phyloP scores from a whole-genome alignment of 2,329 filamentous ascomycete genomes.

The Dactylellina parvicollis region DNA sequence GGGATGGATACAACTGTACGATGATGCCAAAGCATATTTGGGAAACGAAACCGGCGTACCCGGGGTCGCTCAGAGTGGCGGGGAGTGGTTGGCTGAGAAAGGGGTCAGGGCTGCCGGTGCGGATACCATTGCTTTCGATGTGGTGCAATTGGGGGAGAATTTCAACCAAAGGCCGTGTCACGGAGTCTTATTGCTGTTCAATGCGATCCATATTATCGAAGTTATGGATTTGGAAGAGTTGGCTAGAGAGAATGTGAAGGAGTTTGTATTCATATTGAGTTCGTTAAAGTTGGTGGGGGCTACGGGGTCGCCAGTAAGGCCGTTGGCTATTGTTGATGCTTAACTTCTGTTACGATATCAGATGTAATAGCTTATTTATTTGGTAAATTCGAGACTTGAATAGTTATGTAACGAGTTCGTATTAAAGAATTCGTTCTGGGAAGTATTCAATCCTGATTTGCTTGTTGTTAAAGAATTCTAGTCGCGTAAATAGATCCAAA shows the following conservation, averaged over 20 bases:
- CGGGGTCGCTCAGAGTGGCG: slow-evolving; percentile 42
- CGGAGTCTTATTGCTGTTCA: slow-evolving; percentile 42
- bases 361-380: too few species aligned
- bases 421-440: too few species aligned
- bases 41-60: slow-evolving; percentile 37
- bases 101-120: slow-evolving; percentile 48
- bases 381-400: too few species aligned
- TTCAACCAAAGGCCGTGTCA: slow-evolving; percentile 40
- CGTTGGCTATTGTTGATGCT: slow-evolving; percentile 53
- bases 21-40: slow-evolving; percentile 17
- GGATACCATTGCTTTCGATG: slow-evolving; percentile 55
- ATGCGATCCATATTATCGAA: slow-evolving; percentile 55
- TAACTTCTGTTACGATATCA: too few species aligned
- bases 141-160: slow-evolving; percentile 39
- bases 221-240: slow-evolving; percentile 55
- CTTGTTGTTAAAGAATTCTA: too few species aligned
- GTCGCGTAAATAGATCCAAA: too few species aligned
- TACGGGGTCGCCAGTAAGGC: slow-evolving; percentile 53
- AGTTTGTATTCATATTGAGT: slow-evolving; percentile 53
- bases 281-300: slow-evolving; percentile 55
- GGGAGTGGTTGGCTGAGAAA: slow-evolving; percentile 50
- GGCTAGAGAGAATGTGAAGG: slow-evolving; percentile 43
- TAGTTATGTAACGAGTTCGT: too few species aligned
- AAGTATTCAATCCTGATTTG: too few species aligned
- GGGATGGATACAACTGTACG: slow-evolving; percentile 31